A percentile compares a stretch with the other conserved stretches of the same genome.
These are phyloP conservation scores for Apiotrichum porosum DNA, from an alignment of 1,284 basidiomycete genomes.

Conservation along the genomic window DNA sequence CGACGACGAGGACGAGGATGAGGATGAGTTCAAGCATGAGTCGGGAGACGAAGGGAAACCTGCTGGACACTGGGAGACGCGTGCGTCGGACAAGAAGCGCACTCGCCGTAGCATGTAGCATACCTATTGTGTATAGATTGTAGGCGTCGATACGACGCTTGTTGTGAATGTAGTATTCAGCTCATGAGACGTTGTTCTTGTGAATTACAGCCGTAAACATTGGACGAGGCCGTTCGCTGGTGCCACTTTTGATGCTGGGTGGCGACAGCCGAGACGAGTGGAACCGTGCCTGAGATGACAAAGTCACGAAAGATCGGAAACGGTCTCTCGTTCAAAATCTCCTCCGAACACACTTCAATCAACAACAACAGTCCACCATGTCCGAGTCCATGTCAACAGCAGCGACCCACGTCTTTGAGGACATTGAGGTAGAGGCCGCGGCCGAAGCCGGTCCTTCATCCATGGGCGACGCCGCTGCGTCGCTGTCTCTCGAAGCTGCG, in stretches of 20 bases:
- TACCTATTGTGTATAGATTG: background rate
- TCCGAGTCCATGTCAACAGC: constrained; percentile 44
- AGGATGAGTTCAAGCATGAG: constrained; percentile 20
- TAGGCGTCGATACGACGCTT: no score
- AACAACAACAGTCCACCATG: constrained; percentile 19
- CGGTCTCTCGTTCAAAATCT: background rate
- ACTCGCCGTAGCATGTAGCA: background rate
- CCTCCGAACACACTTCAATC: background rate
- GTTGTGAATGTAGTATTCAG: no score
- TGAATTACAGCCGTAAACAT: no score
- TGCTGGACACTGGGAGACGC: constrained; percentile 12
- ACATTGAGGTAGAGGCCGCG: constrained; percentile 25
- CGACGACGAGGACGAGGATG: constrained; percentile 1
- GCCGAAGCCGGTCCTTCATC: constrained; percentile 25
- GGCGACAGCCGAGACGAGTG: background rate
- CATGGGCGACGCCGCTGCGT: constrained; percentile 32
- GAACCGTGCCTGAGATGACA: constrained; percentile 2
- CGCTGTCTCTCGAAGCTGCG: constrained; percentile 38
- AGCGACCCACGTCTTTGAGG: constrained; percentile 42
- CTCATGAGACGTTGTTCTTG: no score
- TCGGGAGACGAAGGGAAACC: constrained; percentile 18
- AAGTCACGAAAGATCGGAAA: background rate
- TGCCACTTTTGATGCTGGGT: background rate
- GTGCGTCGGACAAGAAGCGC: background rate
- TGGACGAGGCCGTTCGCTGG: no score